Evolutionary conservation across 2,329 filamentous ascomycete species (phyloP), one percentile per base, ranked within the genome.

Genomic region (Aspergillus hortae): DNA sequence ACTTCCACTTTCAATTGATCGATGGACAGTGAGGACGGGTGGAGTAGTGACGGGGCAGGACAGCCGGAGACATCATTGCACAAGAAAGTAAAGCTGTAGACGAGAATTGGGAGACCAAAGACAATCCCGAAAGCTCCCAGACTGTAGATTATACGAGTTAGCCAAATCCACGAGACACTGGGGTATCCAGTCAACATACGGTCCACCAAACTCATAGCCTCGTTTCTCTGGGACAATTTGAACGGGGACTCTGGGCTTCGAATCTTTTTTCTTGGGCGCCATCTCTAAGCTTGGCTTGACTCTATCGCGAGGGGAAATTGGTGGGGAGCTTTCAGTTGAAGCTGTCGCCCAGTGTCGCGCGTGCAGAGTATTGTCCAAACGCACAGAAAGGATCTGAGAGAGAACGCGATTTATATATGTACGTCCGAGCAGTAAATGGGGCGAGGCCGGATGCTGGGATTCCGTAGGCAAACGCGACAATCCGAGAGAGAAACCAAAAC

Each of bases 41-140:
- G 79, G 35, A 95, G 80, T 7, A 92, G 79, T 4, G 89, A 90
- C 3, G 92, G 90, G 2, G 89, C 86, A 44, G 92, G 94, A 67
- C 94, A 97, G 53, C 94, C 92, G 7, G 90, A 87, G 57, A 95
- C 78, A 70, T 97, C 92, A 75, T 96, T 97, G 80, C 92, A 96
- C 63, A 87, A 78, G 67, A 96, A 95, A 44, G 86, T 81, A 67
- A 92, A 87, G 62, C 85, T 68, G 74, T 94, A 95, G 61, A 90
- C 82, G 58, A 92, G 80, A 40, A 91, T 55, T 0, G 92, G 92
- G 1, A 96, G 83, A 51, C 86, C 86, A 63, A 95, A 87, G 6
- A 88, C 88, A 65, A 97, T 89, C 55, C 75, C 81, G 55, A 87
- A 82, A 33, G 89, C 90, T 51, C 91, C 92, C 40, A 86, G 77